Evolutionary conservation across 1,284 basidiomycete species (phyloP), one percentile per base, ranked within the genome.

Genomic region (Ustilago bromivora): DNA sequence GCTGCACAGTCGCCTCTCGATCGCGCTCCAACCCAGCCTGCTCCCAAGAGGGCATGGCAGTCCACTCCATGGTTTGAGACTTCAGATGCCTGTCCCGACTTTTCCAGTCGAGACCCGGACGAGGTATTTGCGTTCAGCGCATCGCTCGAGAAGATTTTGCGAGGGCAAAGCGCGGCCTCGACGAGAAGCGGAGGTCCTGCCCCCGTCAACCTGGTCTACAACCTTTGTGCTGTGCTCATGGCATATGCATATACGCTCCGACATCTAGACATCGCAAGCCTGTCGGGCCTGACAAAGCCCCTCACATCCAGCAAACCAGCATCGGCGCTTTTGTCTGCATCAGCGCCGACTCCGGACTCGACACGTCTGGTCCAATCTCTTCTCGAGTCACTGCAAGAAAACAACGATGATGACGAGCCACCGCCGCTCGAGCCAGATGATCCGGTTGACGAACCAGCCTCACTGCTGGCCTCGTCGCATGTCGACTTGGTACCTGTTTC

Each of bases 201-300:
- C 15, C 46, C 53, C 1, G 57, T 58, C 19, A 62, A 67, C 51
- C 61, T 81, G 1, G 28, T 43, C 4, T 76, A 78, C 72, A 81
- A 81, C n/a, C 35, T 81, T 6, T 63, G 69, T 19, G 61, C 74
- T 9, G 67, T 71, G 3, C 51, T 79, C 60, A 67, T 83, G 66
- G 76, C 77, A 1, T 81, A 83, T 28, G 51, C 76, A 0, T 83
- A 79, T 54, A 57, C 66, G 2, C 60, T 83, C 4, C 62, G 78
- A 35, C 69, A 79, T 43, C 11, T 82, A 9, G 68, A 78, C n/a
- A 17, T 73, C 10, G 23, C 56, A 7, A 79, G 79, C 60, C 55
- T 81, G 47, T 69, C 72, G 11, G 40, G 32, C 15, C 6, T 52
- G 15, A 38, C 38, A 34, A n/a, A 32, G 23, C 15, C 36, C 4